Evolutionary conservation across 371 early-diverging fungal species (phyloP).

Genomic region (Mortierella sp.): DNA sequence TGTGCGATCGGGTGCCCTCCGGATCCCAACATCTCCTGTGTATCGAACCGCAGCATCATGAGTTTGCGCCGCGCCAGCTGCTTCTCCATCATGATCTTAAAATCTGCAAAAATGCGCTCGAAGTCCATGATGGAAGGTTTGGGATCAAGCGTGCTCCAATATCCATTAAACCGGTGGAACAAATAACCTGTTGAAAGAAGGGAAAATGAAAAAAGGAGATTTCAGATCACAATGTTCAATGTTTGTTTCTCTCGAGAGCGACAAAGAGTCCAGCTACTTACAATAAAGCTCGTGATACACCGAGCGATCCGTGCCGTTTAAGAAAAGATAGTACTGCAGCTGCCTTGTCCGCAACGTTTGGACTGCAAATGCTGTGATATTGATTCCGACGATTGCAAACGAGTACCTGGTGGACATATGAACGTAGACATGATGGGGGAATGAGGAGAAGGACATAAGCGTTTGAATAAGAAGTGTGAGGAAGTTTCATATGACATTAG

Average conservation of each 20-base stretch:
- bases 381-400: slow-evolving; percentile 88
- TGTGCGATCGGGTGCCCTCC: slow-evolving; percentile 12
- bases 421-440: too few relatives aligned
- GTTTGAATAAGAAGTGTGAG: too few relatives aligned
- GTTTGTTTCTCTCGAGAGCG: neutral
- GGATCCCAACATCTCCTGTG: slow-evolving; percentile 20
- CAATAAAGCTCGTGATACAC: slow-evolving; percentile 80
- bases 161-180: slow-evolving; percentile 74
- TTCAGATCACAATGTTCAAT: neutral
- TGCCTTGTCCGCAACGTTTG: slow-evolving; percentile 72
- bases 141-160: slow-evolving; percentile 72
- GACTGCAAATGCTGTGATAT: slow-evolving; percentile 78
- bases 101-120: slow-evolving; percentile 70
- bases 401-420: slow-evolving; percentile 68
- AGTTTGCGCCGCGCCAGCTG: slow-evolving; percentile 43
- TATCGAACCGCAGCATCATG: slow-evolving; percentile 39
- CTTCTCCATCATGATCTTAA: slow-evolving; percentile 53
- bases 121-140: slow-evolving; percentile 82
- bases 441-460: neutral
- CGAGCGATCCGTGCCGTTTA: slow-evolving; percentile 64
- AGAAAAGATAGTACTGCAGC: slow-evolving; percentile 73
- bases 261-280: too few relatives aligned
- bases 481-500: too few relatives aligned
- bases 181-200: slow-evolving; percentile 63
- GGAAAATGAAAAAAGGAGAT: neutral